Conservation (phyloP, 1,284 basidiomycete species). For the Cutaneotrichosporon cutaneum region DNA sequence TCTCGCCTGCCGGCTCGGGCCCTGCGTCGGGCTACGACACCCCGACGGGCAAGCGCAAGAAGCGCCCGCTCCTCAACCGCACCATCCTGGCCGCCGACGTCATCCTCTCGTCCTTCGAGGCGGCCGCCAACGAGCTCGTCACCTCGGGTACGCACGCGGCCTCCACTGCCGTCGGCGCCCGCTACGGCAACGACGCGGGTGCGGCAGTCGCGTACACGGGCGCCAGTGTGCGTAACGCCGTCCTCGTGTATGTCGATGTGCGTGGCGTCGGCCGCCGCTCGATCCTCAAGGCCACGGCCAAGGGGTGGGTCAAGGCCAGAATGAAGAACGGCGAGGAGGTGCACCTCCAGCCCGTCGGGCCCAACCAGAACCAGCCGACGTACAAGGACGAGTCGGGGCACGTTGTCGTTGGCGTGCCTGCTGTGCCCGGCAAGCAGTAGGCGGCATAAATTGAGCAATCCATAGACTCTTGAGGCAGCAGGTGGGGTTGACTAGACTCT, state of each 20-base stretch:
- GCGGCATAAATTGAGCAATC: no score
- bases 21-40: conserved; percentile 1
- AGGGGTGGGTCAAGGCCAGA: conserved; percentile 49
- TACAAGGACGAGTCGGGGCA: background rate
- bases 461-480: no score
- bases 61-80: conserved; percentile 54
- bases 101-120: conserved; percentile 68
- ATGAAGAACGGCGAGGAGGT: conserved; percentile 44
- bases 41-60: conserved; percentile 24
- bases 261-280: conserved; percentile 68
- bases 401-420: conserved; percentile 1
- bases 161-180: conserved; percentile 60
- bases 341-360: conserved; percentile 36
- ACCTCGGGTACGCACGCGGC: conserved; percentile 61
- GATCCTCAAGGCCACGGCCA: conserved; percentile 59
- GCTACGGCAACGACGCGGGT: conserved; percentile 66
- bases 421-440: background rate
- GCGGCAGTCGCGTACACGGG: conserved; percentile 62
- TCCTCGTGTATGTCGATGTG: conserved; percentile 73
- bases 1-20: background rate
- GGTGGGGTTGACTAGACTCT: no score
- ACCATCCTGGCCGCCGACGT: conserved; percentile 68
- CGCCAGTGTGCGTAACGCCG: conserved; percentile 65
- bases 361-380: conserved; percentile 9
- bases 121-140: conserved; percentile 63